phyloP scores from a whole-genome alignment of 2,329 filamentous ascomycete genomes.

The Botrytis fragariae region DNA sequence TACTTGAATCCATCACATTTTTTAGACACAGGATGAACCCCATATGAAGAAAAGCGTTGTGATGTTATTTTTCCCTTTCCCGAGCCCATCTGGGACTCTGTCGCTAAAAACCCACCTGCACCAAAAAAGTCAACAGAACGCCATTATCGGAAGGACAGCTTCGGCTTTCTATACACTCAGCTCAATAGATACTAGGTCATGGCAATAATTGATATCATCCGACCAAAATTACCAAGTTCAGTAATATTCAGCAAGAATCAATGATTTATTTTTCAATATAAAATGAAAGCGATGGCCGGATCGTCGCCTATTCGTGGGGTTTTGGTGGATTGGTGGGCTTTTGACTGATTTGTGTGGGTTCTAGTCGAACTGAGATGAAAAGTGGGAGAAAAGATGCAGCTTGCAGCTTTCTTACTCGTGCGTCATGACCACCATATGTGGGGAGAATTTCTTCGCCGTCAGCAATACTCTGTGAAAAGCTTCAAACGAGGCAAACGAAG shows the following conservation, averaged over 20 bases:
- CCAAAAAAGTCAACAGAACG: background rate
- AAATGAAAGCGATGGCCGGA: slow-evolving; percentile 13
- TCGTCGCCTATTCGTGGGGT: slow-evolving; percentile 20
- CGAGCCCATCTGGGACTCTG: background rate
- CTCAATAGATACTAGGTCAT: slow-evolving; percentile 4
- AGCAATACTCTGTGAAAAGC: slow-evolving; percentile 4
- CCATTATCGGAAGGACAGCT: background rate
- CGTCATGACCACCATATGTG: slow-evolving; percentile 7
- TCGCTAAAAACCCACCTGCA: slow-evolving; percentile 1
- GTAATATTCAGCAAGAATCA: background rate
- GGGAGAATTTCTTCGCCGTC: slow-evolving; percentile 10
- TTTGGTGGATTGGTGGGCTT: slow-evolving; percentile 13
- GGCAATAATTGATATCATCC: slow-evolving; percentile 8
- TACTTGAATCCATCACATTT: slow-evolving; percentile 3
- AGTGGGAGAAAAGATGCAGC: slow-evolving; percentile 6
- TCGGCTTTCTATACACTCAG: slow-evolving; percentile 12
- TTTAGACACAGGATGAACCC: slow-evolving; percentile 12
- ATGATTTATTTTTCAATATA: slow-evolving; percentile 10
- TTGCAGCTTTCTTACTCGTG: slow-evolving; percentile 11
- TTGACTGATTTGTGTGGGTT: background rate
- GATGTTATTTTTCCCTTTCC: background rate
- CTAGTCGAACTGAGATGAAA: background rate
- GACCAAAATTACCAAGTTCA: slow-evolving; percentile 2
- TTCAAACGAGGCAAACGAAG: background rate
- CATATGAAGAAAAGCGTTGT: slow-evolving; percentile 7